A percentile compares a stretch with the other conserved stretches of the same genome.
These are phyloP conservation scores for Oemleria cerasiformis DNA, from an alignment of 306 rosid species.

Conservation along the genomic window DNA sequence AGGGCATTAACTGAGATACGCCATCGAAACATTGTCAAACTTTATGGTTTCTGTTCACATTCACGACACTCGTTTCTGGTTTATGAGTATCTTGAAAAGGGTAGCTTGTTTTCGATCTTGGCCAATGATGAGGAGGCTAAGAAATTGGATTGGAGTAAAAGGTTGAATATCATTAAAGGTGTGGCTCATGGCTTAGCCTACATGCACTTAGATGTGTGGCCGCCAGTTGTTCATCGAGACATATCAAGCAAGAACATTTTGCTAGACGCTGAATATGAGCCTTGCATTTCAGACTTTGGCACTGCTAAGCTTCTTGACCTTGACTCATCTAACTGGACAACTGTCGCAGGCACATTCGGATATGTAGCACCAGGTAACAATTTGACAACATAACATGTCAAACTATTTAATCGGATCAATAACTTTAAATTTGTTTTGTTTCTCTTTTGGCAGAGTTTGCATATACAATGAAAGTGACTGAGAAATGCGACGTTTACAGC, in stretches of 20 bases:
- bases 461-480: slow-evolving; percentile 28
- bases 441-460: slow-evolving; percentile 29
- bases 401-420: neutral
- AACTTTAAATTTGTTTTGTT: too few relatives aligned
- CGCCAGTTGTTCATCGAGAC: slow-evolving; percentile 36
- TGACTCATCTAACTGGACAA: slow-evolving; percentile 35
- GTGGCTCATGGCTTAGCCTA: slow-evolving; percentile 35
- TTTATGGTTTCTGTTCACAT: slow-evolving; percentile 30
- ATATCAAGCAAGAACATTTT: slow-evolving; percentile 43
- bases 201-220: slow-evolving; percentile 26
- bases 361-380: slow-evolving; percentile 44
- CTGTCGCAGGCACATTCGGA: slow-evolving; percentile 40
- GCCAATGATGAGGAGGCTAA: slow-evolving; percentile 12
- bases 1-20: too few relatives aligned
- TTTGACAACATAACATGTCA: too few relatives aligned
- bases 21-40: too few relatives aligned
- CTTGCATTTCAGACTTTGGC: slow-evolving; percentile 36
- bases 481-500: slow-evolving; percentile 33
- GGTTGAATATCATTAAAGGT: slow-evolving; percentile 29
- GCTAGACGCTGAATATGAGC: slow-evolving; percentile 30
- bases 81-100: slow-evolving; percentile 34
- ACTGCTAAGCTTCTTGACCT: slow-evolving; percentile 3
- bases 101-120: slow-evolving; percentile 32
- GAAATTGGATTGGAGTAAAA: slow-evolving; percentile 32
- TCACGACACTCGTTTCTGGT: slow-evolving; percentile 27